Evolutionary conservation across 257 asterid genomes (phyloP).

Genomic region (Gentiana macrophylla): DNA sequence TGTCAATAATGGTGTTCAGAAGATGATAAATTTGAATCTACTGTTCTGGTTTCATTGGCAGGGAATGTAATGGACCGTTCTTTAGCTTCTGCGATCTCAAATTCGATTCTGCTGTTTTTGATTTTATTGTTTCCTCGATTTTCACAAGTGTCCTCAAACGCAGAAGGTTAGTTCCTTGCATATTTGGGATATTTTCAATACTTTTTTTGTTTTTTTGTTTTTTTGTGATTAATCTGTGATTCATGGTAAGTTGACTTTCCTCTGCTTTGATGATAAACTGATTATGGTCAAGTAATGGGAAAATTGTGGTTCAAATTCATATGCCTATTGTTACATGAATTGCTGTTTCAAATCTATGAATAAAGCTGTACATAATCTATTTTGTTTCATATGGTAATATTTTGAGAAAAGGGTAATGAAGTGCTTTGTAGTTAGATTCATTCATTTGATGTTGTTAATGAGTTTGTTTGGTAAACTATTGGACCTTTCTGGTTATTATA

Average conservation of each 20-base stretch:
- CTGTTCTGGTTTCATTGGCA: conserved; percentile 12
- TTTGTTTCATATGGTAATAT: too few relatives aligned
- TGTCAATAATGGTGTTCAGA: too few relatives aligned
- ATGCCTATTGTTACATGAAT: too few relatives aligned
- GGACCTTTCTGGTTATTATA: neutral
- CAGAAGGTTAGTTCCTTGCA: conserved; percentile 49
- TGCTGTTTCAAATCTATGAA: neutral
- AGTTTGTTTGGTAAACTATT: neutral
- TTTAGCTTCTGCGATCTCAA: conserved; percentile 31
- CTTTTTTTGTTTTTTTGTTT: too few relatives aligned
- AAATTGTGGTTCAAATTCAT: too few relatives aligned
- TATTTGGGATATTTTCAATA: too few relatives aligned
- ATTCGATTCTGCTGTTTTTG: conserved; percentile 28
- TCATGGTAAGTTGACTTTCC: neutral
- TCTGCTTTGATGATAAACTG: neutral
- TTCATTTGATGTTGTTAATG: too few relatives aligned
- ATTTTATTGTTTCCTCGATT: conserved; percentile 25
- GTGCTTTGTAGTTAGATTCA: too few relatives aligned
- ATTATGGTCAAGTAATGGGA: too few relatives aligned
- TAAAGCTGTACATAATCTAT: neutral
- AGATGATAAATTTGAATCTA: conserved; percentile 4
- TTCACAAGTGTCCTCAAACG: conserved; percentile 51
- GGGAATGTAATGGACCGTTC: conserved; percentile 49
- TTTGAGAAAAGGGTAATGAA: too few relatives aligned
- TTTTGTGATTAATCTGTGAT: neutral